Evolutionary conservation across 2,329 filamentous ascomycete species (phyloP), one percentile per base, ranked within the genome.

Genomic region (Botrytis aclada): DNA sequence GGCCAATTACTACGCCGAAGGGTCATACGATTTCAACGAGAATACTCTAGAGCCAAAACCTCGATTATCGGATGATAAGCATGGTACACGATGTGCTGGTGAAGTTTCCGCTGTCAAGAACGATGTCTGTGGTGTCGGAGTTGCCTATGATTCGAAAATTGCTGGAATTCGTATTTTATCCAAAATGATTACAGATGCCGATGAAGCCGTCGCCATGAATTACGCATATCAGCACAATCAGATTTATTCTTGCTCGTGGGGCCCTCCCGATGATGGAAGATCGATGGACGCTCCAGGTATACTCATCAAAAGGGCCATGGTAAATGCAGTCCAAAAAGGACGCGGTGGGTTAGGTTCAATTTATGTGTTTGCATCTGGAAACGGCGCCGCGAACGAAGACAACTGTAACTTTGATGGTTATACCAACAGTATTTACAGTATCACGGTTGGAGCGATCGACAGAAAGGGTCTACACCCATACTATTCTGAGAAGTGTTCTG

Each of bases 341-440:
- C 92, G 96, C 69, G 86, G 85, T 67, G 93, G 94, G 4, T 89
- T 91, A 70, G 96, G 96, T 14, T 97, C 94, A 41, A 93, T 99
- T 77, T 99, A 94, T 80, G 96, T 99, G 71, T 99, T 99, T 82
- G 96, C 96, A 61, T 95, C 95, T 77, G 96, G 96, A 74, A 99
- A 99, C 80, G 96, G 96, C 73, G 97, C 95, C 16, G 85, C 86
- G 5, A 89, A 86, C 76, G 95, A 93, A 64, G 96, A 99, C 82
- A 98, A 99, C 83, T 99, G 96, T 87, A 99, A 99, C 82, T 99
- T 99, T 81, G 96, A 99, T 81, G 96, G 96, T 56, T 99, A 99
- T 83, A 99, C 96, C 74, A 99, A 99, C 85, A 98, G 95, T 81
- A 99, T 99, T 78, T 99, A 98, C 86, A 98, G 94, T 81, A 96